Evolutionary conservation across 805 yeast species (phyloP), one percentile per base, ranked within the genome.

Genomic region (Ogataea pilisensis): DNA sequence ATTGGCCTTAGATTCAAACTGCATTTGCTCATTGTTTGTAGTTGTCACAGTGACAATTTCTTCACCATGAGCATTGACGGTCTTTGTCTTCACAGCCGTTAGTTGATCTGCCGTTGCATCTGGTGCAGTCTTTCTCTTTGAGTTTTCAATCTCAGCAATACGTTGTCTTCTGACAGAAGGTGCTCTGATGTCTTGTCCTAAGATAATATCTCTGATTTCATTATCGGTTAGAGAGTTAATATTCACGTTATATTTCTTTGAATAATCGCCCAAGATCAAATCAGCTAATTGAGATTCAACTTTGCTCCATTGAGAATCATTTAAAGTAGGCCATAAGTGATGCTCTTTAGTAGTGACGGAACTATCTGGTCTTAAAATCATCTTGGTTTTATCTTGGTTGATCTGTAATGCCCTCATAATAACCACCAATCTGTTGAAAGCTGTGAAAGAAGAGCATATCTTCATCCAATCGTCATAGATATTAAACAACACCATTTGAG

Each of bases 41-140:
- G 98, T 89, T 0, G 98, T 89, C 24, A 91, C 96, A 0, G 96
- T 91, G 31, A 85, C 83, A 54, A 93, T 91, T 53, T 90, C 95
- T 57, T 93, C 99, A 26, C 99, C 99, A 55, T 90, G 97, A 2
- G 86, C 95, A 57, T 88, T 93, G 20, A 81, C 80, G 0, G 95
- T 85, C 42, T 81, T 83, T 0, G 95, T 80, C 52, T 87, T 89
- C 51, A 82, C 73, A 0, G 95, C 93, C 0, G 89, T 77, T 25
- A 82, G 64, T 48, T 84, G 82, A 43, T 72, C 71, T 12, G 68
- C 69, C 2, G 54, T 44, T 16, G 64, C 65, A 12, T 61, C 66
- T 26, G 67, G 72, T 35, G 66, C 66, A 2, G 50, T 42, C 35
- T 66, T 63, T 26, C 70, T 73, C 30, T 60, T 61, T 0, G 66